Conservation (phyloP, 1,284 basidiomycete species). For the Apiotrichum brassicae region DNA sequence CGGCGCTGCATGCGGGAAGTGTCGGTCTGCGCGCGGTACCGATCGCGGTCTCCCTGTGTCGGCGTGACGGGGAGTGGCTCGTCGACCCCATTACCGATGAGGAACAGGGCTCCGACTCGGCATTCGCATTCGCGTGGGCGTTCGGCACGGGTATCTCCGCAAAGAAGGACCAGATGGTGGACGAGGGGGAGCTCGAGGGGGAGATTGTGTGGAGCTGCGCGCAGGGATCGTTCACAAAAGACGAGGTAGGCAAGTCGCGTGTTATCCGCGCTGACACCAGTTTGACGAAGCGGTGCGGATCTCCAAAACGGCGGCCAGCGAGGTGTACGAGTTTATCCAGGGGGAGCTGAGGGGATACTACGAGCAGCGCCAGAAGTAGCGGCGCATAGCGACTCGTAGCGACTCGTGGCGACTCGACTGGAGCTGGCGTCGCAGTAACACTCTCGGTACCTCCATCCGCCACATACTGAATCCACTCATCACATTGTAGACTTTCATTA, state of each 20-base stretch:
- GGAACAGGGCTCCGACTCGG: conserved; percentile 55
- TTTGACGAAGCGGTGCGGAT: background rate
- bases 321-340: conserved; percentile 20
- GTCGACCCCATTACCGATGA: conserved; percentile 62
- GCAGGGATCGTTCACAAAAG: conserved; percentile 39
- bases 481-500: too few species aligned
- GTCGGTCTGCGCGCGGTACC: conserved; percentile 48
- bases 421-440: too few species aligned
- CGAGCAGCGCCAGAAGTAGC: background rate
- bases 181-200: conserved; percentile 50
- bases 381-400: too few species aligned
- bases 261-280: background rate
- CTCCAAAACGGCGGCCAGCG: conserved; percentile 14
- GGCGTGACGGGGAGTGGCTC: conserved; percentile 52
- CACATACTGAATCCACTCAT: too few species aligned
- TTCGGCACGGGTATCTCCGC: conserved; percentile 44
- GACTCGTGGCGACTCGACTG: too few species aligned
- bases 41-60: conserved; percentile 45
- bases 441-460: too few species aligned
- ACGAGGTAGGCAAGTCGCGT: conserved; percentile 22
- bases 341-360: conserved; percentile 8
- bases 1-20: conserved; percentile 47
- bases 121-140: conserved; percentile 53
- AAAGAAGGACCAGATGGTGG: conserved; percentile 41
- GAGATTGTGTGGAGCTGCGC: conserved; percentile 49